Percentiles rank a stretch among this genome's conserved stretches.
Conservation (phyloP, 192 early-diverging fungal genomes). For the Backusella tuberculispora region DNA sequence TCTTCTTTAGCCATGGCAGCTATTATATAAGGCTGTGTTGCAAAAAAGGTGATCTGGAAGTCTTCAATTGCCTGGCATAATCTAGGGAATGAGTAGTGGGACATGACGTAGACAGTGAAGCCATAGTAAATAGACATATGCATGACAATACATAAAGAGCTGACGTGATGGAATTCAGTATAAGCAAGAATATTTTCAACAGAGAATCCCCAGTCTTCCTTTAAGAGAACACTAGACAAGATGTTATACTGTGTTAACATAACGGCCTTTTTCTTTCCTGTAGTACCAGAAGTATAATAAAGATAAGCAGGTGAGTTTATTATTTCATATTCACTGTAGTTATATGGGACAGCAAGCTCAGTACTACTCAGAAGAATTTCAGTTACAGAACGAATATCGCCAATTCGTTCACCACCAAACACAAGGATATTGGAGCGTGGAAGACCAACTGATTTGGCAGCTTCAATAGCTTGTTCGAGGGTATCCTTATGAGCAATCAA, state of each 20-base stretch:
- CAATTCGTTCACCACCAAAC: background rate
- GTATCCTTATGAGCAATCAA: background rate
- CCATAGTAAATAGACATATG: background rate
- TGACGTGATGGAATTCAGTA: background rate
- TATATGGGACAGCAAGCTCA: background rate
- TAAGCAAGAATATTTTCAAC: background rate
- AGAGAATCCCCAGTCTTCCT: background rate
- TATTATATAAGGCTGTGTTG: background rate
- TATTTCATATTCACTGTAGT: background rate
- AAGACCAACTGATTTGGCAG: background rate
- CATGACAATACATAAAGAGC: background rate
- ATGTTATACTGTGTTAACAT: background rate
- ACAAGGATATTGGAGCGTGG: background rate
- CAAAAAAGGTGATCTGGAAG: background rate
- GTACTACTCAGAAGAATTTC: background rate
- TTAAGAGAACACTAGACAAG: background rate
- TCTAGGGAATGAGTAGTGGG: conserved; percentile 12
- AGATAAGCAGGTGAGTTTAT: background rate
- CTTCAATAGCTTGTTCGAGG: background rate
- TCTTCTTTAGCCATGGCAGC: too few relatives aligned
- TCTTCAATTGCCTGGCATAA: conserved; percentile 9
- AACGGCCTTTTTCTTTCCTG: conserved; percentile 11
- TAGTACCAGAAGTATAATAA: conserved; percentile 18
- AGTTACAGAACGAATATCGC: background rate
- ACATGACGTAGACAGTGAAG: conserved; percentile 7